phyloP scores from a whole-genome alignment of 1,139 yeast genomes.

The Sugiyamaella japonica region DNA sequence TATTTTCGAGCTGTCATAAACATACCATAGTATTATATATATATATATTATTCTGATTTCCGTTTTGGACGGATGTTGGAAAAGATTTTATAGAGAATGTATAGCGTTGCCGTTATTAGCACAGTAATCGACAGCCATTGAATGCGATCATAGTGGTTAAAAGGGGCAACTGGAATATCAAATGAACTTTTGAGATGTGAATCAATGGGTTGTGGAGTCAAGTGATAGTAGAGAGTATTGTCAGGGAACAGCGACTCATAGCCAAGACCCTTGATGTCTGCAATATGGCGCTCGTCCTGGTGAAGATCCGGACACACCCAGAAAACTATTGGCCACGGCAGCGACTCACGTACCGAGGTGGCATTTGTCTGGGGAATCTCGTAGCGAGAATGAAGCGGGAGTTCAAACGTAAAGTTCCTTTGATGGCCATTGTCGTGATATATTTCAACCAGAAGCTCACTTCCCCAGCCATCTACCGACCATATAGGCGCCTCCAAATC shows the following conservation, averaged over 20 bases:
- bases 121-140: conserved; percentile 39
- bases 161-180: conserved; percentile 44
- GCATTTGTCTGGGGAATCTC: conserved; percentile 41
- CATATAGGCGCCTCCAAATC: conserved; percentile 52
- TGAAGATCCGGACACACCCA: conserved; percentile 49
- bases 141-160: conserved; percentile 33
- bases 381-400: conserved; percentile 54
- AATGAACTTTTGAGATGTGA: conserved; percentile 41
- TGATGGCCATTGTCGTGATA: conserved; percentile 24
- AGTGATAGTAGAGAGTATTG: conserved; percentile 46
- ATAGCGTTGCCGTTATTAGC: conserved; percentile 39
- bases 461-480: conserved; percentile 49
- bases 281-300: conserved; percentile 29
- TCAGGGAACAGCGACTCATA: conserved; percentile 49
- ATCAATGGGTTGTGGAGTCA: conserved; percentile 6
- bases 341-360: conserved; percentile 26
- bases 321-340: conserved; percentile 47
- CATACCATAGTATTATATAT: background rate
- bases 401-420: conserved; percentile 35
- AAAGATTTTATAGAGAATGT: conserved; percentile 38
- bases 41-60: conserved; percentile 4
- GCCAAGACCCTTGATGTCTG: conserved; percentile 43
- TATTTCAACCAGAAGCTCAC: conserved; percentile 45
- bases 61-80: conserved; percentile 10
- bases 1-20: conserved; percentile 16